phyloP scores from a whole-genome alignment of 257 asterid species.

The Gentiana macrophylla region DNA sequence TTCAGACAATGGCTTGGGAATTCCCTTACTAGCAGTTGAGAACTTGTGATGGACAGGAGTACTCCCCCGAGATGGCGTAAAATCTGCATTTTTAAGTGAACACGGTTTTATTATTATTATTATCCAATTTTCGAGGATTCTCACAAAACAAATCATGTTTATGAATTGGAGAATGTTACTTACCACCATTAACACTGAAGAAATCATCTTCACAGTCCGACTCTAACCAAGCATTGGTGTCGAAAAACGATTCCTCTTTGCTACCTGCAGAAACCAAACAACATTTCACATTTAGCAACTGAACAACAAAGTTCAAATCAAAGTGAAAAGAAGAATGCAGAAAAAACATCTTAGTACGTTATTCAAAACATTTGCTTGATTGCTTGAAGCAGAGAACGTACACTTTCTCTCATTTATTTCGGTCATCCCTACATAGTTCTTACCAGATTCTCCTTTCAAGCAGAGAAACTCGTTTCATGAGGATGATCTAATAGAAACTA shows the following conservation, averaged over 20 bases:
- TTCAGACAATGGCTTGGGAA: conserved; percentile 7
- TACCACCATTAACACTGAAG: conserved; percentile 74
- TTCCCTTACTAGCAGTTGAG: conserved; percentile 14
- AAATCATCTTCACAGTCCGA: conserved; percentile 83
- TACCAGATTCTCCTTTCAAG: no score
- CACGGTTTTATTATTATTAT: neutral
- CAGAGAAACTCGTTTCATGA: no score
- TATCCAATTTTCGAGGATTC: no score
- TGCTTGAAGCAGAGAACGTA: no score
- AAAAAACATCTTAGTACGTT: no score
- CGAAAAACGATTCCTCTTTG: conserved; percentile 65
- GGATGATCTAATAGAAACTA: no score
- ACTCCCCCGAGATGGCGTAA: conserved; percentile 62
- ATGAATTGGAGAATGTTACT: conserved; percentile 8
- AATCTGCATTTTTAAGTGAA: conserved; percentile 25
- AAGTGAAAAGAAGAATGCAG: no score
- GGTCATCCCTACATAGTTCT: no score
- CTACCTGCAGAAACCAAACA: conserved; percentile 37
- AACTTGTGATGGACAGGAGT: conserved; percentile 52
- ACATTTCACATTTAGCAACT: conserved; percentile 1
- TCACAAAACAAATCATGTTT: no score
- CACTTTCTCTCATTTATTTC: no score
- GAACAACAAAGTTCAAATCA: no score
- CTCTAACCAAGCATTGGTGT: conserved; percentile 67
- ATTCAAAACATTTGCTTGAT: no score